Evolutionary conservation across 2,329 filamentous ascomycete species (phyloP), one percentile per base, ranked within the genome.

Genomic region (Sporothrix pallida): DNA sequence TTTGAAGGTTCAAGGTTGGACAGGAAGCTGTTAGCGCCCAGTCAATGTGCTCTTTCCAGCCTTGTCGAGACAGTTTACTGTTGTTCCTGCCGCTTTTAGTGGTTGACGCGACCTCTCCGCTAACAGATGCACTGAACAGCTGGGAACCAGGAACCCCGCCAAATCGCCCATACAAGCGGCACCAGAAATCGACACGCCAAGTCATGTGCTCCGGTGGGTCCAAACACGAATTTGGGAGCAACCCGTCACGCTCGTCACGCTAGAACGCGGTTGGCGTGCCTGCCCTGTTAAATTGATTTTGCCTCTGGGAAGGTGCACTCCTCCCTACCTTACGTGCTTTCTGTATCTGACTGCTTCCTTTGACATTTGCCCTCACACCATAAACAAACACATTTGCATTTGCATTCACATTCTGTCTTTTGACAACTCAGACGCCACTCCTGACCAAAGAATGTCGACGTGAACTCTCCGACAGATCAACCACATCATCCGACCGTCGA

Each of bases 201-300:
- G 60, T 74, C 76, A 76, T 70, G 75, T 76, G 76, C 48, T 37
- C 20, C 15, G 31, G 73, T 75, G 74, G 75, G 72, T 48, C 74
- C 70, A 70, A 74, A 75, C 74, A 76, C 73, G 73, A 67, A 42
- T 67, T 62, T 71, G 58, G 77, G 77, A 78, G 77, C 76, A 77
- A 75, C 20, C 73, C 50, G 73, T 76, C 79, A 75, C 75, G 78
- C 79, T 79, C 74, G 78, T 79, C 79, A 80, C 78, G 79, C 77
- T 75, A 74, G 68, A 75, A 77, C 78, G 78, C 78, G 62, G 78
- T 78, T 69, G 54, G 69, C 74, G 78, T 78, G 79, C 78, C 63
- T 56, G 71, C 73, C 71, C 56, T 62, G 20, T 58, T 75, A 76
- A 74, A 76, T 77, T 75, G 72, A 75, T 74, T 73, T 75, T 68